These are phyloP conservation scores for Thielaviopsis ethacetica DNA, from an alignment of 2,329 filamentous ascomycete species.

Conservation along the genomic window DNA sequence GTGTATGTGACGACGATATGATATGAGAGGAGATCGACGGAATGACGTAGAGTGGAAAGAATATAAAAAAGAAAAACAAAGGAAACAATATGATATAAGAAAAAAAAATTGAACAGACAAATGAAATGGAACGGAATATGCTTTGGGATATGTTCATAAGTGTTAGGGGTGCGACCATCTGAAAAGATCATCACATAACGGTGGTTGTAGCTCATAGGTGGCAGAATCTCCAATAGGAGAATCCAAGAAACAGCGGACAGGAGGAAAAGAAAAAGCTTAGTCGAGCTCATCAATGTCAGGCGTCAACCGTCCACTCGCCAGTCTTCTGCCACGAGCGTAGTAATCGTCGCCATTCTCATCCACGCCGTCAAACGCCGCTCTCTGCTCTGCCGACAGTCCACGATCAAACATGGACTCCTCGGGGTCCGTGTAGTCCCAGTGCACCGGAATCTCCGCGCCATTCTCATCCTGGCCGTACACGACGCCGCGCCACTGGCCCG, in stretches of 20 bases:
- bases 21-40: background rate
- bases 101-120: background rate
- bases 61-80: background rate
- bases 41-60: too few species aligned
- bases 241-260: background rate
- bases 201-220: too few species aligned
- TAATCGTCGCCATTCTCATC: constrained; percentile 11
- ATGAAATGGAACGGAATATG: background rate
- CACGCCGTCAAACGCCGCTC: background rate
- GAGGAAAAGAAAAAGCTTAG: background rate
- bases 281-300: constrained; percentile 10
- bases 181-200: background rate
- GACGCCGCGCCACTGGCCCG: constrained; percentile 45
- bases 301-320: constrained; percentile 7
- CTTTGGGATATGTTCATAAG: background rate
- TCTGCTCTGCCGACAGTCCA: background rate
- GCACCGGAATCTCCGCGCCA: constrained; percentile 37
- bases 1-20: background rate
- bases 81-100: background rate
- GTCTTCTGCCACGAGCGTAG: constrained; percentile 8
- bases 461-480: constrained; percentile 36
- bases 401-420: constrained; percentile 19
- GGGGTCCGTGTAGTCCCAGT: constrained; percentile 46
- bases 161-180: background rate
- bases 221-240: too few species aligned